Evolutionary conservation across 2,329 filamentous ascomycete species (phyloP), one percentile per base, ranked within the genome.

Genomic region (Ceratocystis colombiana): DNA sequence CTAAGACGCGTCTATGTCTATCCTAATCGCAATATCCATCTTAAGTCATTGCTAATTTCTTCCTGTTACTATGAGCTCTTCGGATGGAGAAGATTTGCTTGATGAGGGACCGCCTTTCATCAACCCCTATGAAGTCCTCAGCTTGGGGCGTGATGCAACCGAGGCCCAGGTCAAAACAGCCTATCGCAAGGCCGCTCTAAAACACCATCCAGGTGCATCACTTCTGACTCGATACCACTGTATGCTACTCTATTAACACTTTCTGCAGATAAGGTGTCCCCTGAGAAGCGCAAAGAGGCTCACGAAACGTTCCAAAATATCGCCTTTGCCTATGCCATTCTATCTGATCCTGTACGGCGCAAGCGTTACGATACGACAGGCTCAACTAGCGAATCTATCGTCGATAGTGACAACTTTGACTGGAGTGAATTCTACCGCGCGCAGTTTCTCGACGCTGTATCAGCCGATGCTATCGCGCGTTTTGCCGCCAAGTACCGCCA

Each of bases 251-350:
- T 44, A 2, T 55, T 62, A 20, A 46, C 25, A 10, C 12, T 50
- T 25, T 48, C 57, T n/a, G 55, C 67, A 88, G 91, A 96, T 81
- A 96, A 96, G 78, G 89, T 86, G 3, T 70, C 84, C 17, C 79
- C 83, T 0, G 80, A 85, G 25, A 78, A 87, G 64, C 90, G 90
- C 72, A 81, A 86, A 30, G 78, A 82, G 53, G 93, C 94, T 1
- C 87, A 96, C 71, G 80, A 81, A 68, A 87, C 83, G 65, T 99
- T 99, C 75, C 94, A 99, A 76, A 81, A 88, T 71, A 86, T 99
- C 71, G 93, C 93, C 28, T 93, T 96, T 72, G 93, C 94, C 64
- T 96, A 97, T 73, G 93, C 91, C 44, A 84, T 99, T 62, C 88
- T 99, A 45, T 96, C 90, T 41, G 90, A 96, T 71, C 81, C 88